Evolutionary conservation across 1,284 basidiomycete species (phyloP).

Genomic region (Ceratobasidium sp.): DNA sequence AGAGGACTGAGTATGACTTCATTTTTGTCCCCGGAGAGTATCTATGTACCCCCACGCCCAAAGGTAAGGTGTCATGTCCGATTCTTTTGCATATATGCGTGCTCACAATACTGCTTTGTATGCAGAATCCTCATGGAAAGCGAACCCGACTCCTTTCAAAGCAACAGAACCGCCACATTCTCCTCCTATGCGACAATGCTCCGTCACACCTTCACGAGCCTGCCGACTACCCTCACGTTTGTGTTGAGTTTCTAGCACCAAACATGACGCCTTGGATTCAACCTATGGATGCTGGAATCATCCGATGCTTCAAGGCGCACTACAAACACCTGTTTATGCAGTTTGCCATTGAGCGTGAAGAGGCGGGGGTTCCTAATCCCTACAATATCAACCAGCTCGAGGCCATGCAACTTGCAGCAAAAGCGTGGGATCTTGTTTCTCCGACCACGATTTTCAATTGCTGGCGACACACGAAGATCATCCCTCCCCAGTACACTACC

Average conservation of each 20-base stretch:
- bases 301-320: slow-evolving; percentile 44
- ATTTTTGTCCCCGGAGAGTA: too few species aligned
- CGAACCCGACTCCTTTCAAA: too few species aligned
- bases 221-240: neutral
- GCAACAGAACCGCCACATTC: slow-evolving; percentile 29
- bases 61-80: too few species aligned
- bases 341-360: slow-evolving; percentile 35
- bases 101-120: too few species aligned
- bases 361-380: slow-evolving; percentile 17
- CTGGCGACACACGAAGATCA: slow-evolving; percentile 39
- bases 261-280: slow-evolving; percentile 41
- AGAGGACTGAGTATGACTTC: too few species aligned
- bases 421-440: slow-evolving; percentile 38
- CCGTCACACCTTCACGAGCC: slow-evolving; percentile 18
- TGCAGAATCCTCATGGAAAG: too few species aligned
- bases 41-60: too few species aligned
- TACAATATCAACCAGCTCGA: slow-evolving; percentile 44
- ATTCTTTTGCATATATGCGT: too few species aligned
- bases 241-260: slow-evolving; percentile 20
- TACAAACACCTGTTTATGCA: slow-evolving; percentile 5
- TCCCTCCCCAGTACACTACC: too few species aligned
- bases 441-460: slow-evolving; percentile 36
- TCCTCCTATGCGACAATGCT: slow-evolving; percentile 33
- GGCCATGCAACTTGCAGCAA: slow-evolving; percentile 31
- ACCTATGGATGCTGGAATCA: slow-evolving; percentile 42